These are phyloP conservation scores for Immersiella caudata DNA, from an alignment of 495 filamentous ascomycete genomes.

Conservation along the genomic window DNA sequence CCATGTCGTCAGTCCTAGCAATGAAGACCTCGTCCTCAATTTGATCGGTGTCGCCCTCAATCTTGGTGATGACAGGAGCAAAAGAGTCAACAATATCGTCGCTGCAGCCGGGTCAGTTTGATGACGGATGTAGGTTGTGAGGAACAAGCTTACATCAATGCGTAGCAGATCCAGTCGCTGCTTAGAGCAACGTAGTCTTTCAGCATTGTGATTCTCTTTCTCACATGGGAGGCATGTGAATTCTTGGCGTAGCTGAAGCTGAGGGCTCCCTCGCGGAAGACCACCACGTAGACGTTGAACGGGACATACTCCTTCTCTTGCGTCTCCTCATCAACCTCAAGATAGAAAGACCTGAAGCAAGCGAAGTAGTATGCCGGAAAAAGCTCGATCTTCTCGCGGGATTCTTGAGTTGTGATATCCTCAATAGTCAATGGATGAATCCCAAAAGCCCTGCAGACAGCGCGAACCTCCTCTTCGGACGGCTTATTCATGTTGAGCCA, in stretches of 20 bases:
- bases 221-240: conserved; percentile 81
- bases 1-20: conserved; percentile 84
- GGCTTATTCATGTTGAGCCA: conserved; percentile 95
- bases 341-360: conserved; percentile 88
- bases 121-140: neutral
- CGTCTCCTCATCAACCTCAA: conserved; percentile 65
- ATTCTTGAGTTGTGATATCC: conserved; percentile 91
- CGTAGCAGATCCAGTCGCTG: conserved; percentile 98
- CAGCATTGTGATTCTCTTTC: conserved; percentile 86
- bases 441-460: conserved; percentile 87
- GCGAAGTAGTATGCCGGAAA: conserved; percentile 98
- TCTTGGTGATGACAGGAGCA: conserved; percentile 79
- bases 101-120: conserved; percentile 46
- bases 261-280: conserved; percentile 92
- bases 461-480: conserved; percentile 82
- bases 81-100: conserved; percentile 98
- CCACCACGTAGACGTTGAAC: conserved; percentile 93
- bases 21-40: conserved; percentile 96
- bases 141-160: conserved; percentile 76
- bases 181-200: conserved; percentile 92
- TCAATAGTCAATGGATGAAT: conserved; percentile 93
- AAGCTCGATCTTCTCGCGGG: conserved; percentile 96
- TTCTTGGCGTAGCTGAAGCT: conserved; percentile 90
- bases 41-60: conserved; percentile 84
- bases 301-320: conserved; percentile 82